Evolutionary conservation across 768 basidiomycete species (phyloP), one percentile per base, ranked within the genome.

Genomic region (Butyriboletus loyo): DNA sequence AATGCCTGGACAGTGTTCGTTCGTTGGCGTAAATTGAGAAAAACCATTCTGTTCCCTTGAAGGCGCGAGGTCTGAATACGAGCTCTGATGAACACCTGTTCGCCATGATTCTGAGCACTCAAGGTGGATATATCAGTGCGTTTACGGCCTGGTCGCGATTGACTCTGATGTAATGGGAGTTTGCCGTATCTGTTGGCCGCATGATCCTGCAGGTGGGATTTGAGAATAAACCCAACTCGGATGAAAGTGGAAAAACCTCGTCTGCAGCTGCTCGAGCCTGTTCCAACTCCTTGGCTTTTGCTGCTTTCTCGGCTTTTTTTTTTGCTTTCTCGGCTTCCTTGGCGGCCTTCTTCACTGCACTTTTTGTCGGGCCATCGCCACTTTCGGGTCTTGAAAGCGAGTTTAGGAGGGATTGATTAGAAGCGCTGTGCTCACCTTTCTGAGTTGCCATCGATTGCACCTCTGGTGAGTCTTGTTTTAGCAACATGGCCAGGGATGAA

Each of bases 21-120:
- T 60, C 89, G 82, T 70, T 99, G 96, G 53, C 96, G 89, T 50
- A 99, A 79, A 66, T 86, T 86, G 47, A 98, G 73, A 73, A 99
- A 99, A 46, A 90, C 89, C 84, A 98, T 93, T 76, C 93, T 99
- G 73, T 83, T 90, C 60, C 91, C 93, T 69, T 97, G 92, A 0
- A 90, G 88, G 49, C 97, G 86, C 25, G 89, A 87, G 15, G 89
- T 94, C 68, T 96, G 92, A 39, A 99, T 78, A 50, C 97, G 84
- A 13, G 93, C 94, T 58, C 96, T 89, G 55, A 98, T 75, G 53
- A 91, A 73, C 46, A 98, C 87, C 7, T 75, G 80, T 65, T 95
- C 75, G 7, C 85, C 92, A 55, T 86, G 82, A 59, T 83, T 75
- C 30, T 73, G 71, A 34, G 80, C 73, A 39, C 79, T 81, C 46